Base-by-base conservation (phyloP, 805 yeast species). In the Zygosaccharomyces rouxii region DNA sequence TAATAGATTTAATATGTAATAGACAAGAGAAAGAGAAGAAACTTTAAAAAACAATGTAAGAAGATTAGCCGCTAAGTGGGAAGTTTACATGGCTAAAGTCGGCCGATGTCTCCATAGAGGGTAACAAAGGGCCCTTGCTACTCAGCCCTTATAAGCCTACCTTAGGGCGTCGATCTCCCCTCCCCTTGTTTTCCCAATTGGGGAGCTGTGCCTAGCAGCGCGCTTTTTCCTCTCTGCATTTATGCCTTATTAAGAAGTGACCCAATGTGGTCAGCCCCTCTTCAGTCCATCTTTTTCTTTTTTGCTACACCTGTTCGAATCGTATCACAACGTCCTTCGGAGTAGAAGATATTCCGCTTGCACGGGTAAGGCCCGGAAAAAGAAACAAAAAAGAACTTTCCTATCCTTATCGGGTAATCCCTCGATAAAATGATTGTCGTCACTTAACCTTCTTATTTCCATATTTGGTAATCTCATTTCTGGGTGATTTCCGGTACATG, bases 1-100 rank as follows among this genome's bases (percentile, higher is more conserved):
- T 65, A 50, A 49, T 18, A 23, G 31, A 31, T 13, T 21, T 10
- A 13, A 29, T 42, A 21, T 33, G 22, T 21, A 10, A 25, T 9
- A 22, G 29, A 41, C 19, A 33, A 37, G 28, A 25, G 28, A 25
- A 25, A 25, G 11, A 3, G 7, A 25, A 9, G 21, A 16, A n/a
- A 25, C 19, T 7, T 37, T 28, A 28, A 18, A 28, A 13, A 37
- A 30, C 19, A 6, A 10, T 14, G 19, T 33, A 21, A 21, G 37
- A 16, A 19, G 4, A 5, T 16, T 33, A 33, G 37, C 37, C 37
- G 37, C 37, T 5, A 16, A 16, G 3, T 2, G 37, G 21, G 4
- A 7, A 11, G 37, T 14, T 30, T 14, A 30, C 33, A 14, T 30
- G 33, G n/a, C 16, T 5, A 9, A 1, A 3, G 2, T 7, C 28